Evolutionary conservation across 176 grass and related monocot species (phyloP), one percentile per base, ranked within the genome.

Genomic region (Bonia amplexicaulis): DNA sequence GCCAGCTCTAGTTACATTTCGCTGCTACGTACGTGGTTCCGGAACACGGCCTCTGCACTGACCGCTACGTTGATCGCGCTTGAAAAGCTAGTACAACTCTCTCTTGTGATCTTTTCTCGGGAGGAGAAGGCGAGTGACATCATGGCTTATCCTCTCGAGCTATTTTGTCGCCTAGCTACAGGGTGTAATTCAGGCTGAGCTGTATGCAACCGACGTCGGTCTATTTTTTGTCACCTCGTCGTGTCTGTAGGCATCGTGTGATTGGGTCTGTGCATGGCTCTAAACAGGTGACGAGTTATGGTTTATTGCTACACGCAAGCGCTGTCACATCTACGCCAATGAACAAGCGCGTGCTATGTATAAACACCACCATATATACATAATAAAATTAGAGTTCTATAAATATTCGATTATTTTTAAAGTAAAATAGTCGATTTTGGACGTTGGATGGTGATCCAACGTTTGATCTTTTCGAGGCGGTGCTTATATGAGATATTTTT

Each of bases 201-300:
- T 33, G 15, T 45, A 74, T 29, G 46, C 58, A 55, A 62, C 33
- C 69, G 62, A 7, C 69, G 53, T 53, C 45, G 12, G 46, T 63
- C 77, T 55, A 80, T 85, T 42, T 9, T 9, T 86, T n/a, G 77
- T 87, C 59, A 20, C 77, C 60, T 31, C 69, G 9, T 67, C 2
- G 23, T 81, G 25, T 57, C 59, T 67, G 42, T 6, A 9, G 19
- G 2, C 20, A 41, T 58, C 54, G n/a, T 57, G 53, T 9, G 20
- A 58, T 9, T n/a, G 7, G 19, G 20, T 57, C 55, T 58, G 20
- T 74, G 58, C 64, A 23, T 75, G 73, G 6, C 10, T 54, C 49
- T 39, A 5, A 25, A 25, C 65, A 20, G 11, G 15, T 22, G 16
- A 40, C 31, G 2, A 58, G 54, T n/a, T 58, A 58, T 9, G 20